Conservation (phyloP, 2,329 filamentous ascomycete species). For the Fusarium begoniae region DNA sequence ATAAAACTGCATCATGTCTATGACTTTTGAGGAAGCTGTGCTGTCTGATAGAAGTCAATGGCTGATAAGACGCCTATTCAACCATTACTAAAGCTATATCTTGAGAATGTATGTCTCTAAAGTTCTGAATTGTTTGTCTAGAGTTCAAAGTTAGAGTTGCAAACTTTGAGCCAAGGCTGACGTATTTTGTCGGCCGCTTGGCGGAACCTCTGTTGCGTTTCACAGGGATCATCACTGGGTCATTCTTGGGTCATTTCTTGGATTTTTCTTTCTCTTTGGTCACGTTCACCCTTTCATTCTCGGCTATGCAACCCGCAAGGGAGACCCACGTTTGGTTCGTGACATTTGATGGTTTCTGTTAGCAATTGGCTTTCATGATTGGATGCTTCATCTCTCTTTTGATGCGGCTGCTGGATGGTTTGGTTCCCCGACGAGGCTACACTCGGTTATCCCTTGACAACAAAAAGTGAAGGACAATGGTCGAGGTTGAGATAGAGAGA, state of each 20-base stretch:
- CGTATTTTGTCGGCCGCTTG: constrained; percentile 28
- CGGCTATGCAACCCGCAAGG: constrained; percentile 18
- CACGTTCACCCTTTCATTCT: constrained; percentile 18
- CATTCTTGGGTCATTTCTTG: constrained; percentile 29
- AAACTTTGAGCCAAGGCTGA: constrained; percentile 8
- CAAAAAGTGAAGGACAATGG: not conserved
- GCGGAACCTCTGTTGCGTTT: constrained; percentile 10
- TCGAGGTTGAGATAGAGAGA: not conserved
- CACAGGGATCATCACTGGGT: constrained; percentile 15
- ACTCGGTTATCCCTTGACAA: constrained; percentile 13
- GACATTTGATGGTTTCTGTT: constrained; percentile 2
- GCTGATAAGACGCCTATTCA: not conserved
- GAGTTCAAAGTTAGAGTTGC: not conserved
- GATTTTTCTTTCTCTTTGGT: constrained; percentile 3
- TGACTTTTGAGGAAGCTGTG: not conserved
- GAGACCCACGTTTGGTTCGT: constrained; percentile 5
- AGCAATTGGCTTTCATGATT: constrained; percentile 40
- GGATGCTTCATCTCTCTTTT: constrained; percentile 3
- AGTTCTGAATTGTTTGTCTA: not conserved
- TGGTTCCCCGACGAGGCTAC: constrained; percentile 1
- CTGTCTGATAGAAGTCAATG: not conserved
- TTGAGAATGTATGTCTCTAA: not conserved
- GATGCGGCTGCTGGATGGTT: not conserved
- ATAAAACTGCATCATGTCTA: constrained; percentile 5
- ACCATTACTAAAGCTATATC: not conserved